Base-by-base conservation (phyloP, 176 grass and related monocot species). In the Avena insularis region DNA sequence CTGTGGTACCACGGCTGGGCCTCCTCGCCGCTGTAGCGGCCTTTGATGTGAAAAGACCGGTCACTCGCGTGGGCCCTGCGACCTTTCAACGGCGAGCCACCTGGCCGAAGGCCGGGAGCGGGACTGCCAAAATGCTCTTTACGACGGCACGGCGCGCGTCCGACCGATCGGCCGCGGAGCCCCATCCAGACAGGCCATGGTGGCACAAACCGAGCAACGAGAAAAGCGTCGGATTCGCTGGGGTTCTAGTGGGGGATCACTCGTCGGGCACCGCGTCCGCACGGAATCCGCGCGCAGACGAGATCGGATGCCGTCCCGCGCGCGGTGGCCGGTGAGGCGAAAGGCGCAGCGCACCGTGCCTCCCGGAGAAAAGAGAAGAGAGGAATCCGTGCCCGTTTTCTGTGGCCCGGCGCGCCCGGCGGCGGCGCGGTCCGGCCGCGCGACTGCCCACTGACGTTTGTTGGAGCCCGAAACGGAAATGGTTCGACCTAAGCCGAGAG, bases 381-480 rank as follows among this genome's bases (percentile, higher is more conserved):
- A 7, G 29, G 56, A 62, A 80, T 57, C 31, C 15, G 0, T 11
- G 29, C 61, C 53, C 35, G 54, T 23, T 21, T 79, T 87, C 12
- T 75, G 80, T 78, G 89, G 85, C 29, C 63, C 31, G 20, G 45
- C 84, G 89, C 80, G 65, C 73, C 89, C 89, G 89, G 64, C 79
- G 84, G 79, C 43, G 62, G 8, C 79, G 88, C 51, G 71, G 64
- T 17, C 0, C 59, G 31, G 58, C 35, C 9, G 59, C 16, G 70
- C 80, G 38, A 17, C 4, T 14, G 78, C 68, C 69, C 85, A 87
- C 89, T 80, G 40, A 20, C 58, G 48, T 46, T 75, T 75, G 80
- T 51, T 80, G 36, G 77, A 62, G 20, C 43, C 76, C 11, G 69
- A 81, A 88, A 84, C 77, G 89, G 85, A 85, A 91, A 88, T 84